Evolutionary conservation across 495 filamentous ascomycete species (phyloP), one percentile per base, ranked within the genome.

Genomic region (Xylaria grammica): DNA sequence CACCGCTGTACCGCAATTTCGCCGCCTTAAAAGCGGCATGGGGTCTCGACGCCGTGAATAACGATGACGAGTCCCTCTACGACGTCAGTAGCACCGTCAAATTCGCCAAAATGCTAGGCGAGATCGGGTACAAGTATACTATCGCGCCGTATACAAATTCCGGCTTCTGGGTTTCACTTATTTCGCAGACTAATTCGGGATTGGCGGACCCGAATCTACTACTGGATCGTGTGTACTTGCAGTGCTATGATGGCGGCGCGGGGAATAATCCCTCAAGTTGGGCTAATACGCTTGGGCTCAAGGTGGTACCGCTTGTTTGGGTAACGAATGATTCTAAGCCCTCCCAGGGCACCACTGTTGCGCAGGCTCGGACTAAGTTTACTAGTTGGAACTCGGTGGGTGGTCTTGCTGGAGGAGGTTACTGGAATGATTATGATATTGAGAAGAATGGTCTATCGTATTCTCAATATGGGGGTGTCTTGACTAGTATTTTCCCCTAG

Each of bases 391-490:
- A 69, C 29, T 42, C 53, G 24, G 44, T 63, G 30, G 65, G 67
- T 7, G 60, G 69, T 2, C 60, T 81, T 24, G 77, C 70, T 3
- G 79, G 78, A 0, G 79, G 76, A 1, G 79, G 79, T 1, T 79
- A 77, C 58, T 81, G 77, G 77, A 81, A 81, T 55, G 77, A 81
- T 55, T 79, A 72, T 48, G 79, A 81, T 53, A 80, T 81, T 42
- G 79, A 80, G 67, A 79, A 79, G 69, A 80, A 79, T 71, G 56
- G 62, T 13, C 52, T 76, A 44, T 78, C 76, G 30, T 79, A 81
- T 40, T 63, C 62, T n/a, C 73, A 68, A 1, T 79, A 79, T 60
- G 76, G 74, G 7, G 40, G 65, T 6, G 75, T 77, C 6, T 60
- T 81, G 56, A 60, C 24, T 29, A 76, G 55, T 29, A 29, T 75